Conservation (phyloP, 257 asterid species). For the Eucommia ulmoides region DNA sequence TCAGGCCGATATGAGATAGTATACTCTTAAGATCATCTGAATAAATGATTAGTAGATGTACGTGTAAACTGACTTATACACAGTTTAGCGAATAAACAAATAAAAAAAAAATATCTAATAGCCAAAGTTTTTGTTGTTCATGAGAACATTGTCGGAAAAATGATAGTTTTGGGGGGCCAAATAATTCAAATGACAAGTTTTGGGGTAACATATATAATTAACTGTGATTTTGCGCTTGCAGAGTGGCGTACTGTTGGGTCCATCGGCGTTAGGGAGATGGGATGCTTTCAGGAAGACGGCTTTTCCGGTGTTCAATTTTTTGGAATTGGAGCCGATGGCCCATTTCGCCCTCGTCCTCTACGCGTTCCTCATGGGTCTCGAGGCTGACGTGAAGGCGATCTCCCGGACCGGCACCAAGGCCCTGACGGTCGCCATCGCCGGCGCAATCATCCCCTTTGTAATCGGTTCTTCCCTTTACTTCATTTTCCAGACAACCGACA, state of each 20-base stretch:
- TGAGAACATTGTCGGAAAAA: not conserved
- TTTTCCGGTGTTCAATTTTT: constrained; percentile 56
- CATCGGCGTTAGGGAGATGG: constrained; percentile 51
- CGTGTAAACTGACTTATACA: too few species aligned
- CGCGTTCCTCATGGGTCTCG: constrained; percentile 71
- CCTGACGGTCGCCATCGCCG: constrained; percentile 39
- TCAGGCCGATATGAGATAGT: too few species aligned
- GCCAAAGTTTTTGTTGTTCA: not conserved
- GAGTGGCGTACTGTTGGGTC: constrained; percentile 80
- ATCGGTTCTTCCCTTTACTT: not conserved
- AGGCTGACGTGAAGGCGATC: constrained; percentile 48
- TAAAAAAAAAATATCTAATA: too few species aligned
- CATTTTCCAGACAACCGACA: not conserved
- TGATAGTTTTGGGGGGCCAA: too few species aligned
- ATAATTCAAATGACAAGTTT: not conserved
- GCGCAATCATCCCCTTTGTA: constrained; percentile 15
- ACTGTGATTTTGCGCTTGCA: constrained; percentile 15
- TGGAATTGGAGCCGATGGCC: constrained; percentile 72
- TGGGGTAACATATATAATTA: too few species aligned
- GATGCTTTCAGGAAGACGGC: constrained; percentile 16
- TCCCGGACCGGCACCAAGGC: constrained; percentile 45
- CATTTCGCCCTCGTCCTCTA: constrained; percentile 53
- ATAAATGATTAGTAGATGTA: too few species aligned
- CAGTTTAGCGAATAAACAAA: too few species aligned
- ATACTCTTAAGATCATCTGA: too few species aligned